Percentiles rank a stretch among this genome's conserved stretches.
These are phyloP conservation scores for Geosmithia flava DNA, from an alignment of 2,329 filamentous ascomycete species.

Conservation along the genomic window DNA sequence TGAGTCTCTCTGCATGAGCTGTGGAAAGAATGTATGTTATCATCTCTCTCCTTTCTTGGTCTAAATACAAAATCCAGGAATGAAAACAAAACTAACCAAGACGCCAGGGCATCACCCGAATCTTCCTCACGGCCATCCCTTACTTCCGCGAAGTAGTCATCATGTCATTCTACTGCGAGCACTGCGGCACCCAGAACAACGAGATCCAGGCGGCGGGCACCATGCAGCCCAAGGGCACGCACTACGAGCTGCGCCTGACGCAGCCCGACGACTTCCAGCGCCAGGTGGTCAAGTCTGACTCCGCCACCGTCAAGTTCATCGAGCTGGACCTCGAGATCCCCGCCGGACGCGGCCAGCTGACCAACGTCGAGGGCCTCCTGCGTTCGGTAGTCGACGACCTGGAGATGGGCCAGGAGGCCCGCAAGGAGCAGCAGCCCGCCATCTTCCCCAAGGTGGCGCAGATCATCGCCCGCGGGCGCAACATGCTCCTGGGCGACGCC, in stretches of 20 bases:
- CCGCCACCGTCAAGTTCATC: conserved; percentile 73
- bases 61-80: no score
- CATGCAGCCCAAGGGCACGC: conserved; percentile 78
- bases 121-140: conserved; percentile 85
- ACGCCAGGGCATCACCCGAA: conserved; percentile 62
- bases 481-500: conserved; percentile 64
- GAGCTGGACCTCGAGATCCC: conserved; percentile 92
- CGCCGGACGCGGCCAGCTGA: conserved; percentile 78
- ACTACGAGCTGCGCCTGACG: conserved; percentile 73
- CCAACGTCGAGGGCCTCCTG: conserved; percentile 85
- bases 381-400: conserved; percentile 69
- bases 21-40: conserved; percentile 56
- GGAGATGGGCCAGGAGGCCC: conserved; percentile 66
- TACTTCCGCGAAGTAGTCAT: conserved; percentile 97
- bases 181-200: conserved; percentile 83
- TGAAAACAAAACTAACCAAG: neutral
- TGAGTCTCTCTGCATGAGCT: conserved; percentile 80
- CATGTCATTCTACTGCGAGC: conserved; percentile 89
- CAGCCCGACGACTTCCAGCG: conserved; percentile 62
- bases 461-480: conserved; percentile 59
- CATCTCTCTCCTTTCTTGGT: neutral
- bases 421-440: conserved; percentile 68
- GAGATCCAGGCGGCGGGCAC: conserved; percentile 87
- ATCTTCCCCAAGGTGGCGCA: conserved; percentile 65
- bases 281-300: conserved; percentile 87